These are phyloP conservation scores for Macrocybe gigantea DNA, from an alignment of 768 basidiomycete species.

Conservation along the genomic window DNA sequence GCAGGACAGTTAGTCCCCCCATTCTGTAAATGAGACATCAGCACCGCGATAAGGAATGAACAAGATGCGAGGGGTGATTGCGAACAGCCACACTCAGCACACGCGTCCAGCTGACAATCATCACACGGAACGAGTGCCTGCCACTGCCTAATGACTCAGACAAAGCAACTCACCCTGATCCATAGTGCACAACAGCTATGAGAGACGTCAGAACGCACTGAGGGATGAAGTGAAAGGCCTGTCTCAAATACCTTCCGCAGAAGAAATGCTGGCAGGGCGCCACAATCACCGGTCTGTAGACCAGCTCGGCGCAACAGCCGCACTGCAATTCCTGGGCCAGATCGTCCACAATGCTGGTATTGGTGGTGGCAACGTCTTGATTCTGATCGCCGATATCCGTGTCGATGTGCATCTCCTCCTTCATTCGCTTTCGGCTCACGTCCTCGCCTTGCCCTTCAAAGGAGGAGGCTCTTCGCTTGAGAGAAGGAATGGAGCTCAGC, in stretches of 20 bases:
- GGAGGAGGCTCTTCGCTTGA: slow-evolving; percentile 63
- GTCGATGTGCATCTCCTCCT: slow-evolving; percentile 32
- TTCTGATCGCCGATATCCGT: slow-evolving; percentile 5
- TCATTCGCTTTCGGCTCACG: slow-evolving; percentile 54
- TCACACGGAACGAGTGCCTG: neutral
- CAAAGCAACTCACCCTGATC: slow-evolving; percentile 62
- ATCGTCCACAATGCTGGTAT: slow-evolving; percentile 45
- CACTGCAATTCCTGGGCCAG: slow-evolving; percentile 75
- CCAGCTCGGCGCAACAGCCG: slow-evolving; percentile 78
- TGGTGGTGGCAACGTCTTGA: slow-evolving; percentile 7
- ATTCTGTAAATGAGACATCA: slow-evolving; percentile 43
- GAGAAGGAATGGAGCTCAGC: slow-evolving; percentile 5
- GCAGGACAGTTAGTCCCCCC: slow-evolving; percentile 82
- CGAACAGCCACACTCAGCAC: neutral
- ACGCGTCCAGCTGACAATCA: slow-evolving; percentile 6
- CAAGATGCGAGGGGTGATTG: neutral
- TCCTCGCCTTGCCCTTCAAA: slow-evolving; percentile 45
- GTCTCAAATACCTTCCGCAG: slow-evolving; percentile 66
- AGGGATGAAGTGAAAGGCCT: neutral
- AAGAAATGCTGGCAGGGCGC: slow-evolving; percentile 88
- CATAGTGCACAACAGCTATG: slow-evolving; percentile 74
- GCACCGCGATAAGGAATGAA: slow-evolving; percentile 4
- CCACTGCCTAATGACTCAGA: neutral
- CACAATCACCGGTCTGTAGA: slow-evolving; percentile 78
- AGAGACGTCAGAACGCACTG: slow-evolving; percentile 1